Conservation (phyloP, 129 eudicot genomes). For the Mikania micrantha region DNA sequence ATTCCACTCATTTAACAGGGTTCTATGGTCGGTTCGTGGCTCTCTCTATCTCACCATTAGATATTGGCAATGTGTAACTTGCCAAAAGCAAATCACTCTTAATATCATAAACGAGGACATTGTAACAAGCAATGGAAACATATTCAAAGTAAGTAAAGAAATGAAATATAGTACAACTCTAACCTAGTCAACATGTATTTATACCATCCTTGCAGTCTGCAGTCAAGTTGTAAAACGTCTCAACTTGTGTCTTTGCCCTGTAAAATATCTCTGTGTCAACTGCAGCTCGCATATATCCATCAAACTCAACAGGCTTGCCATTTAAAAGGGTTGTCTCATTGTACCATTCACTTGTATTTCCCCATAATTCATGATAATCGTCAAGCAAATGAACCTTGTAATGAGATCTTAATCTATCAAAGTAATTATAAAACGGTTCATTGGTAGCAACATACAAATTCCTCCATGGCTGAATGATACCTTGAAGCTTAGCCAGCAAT, state of each 20-base stretch:
- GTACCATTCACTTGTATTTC: conserved; percentile 92
- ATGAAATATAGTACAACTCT: neutral
- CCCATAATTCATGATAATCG: conserved; percentile 82
- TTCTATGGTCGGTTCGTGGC: too few species aligned
- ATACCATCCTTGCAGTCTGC: conserved; percentile 93
- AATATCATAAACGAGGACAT: neutral
- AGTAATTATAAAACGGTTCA: conserved; percentile 85
- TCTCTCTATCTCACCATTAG: neutral
- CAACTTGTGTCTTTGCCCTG: conserved; percentile 84
- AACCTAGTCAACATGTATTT: conserved; percentile 65
- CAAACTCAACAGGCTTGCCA: conserved; percentile 72
- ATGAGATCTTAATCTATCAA: conserved; percentile 87
- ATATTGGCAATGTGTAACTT: conserved; percentile 4
- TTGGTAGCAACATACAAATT: conserved; percentile 89
- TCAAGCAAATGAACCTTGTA: conserved; percentile 91
- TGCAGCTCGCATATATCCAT: conserved; percentile 89
- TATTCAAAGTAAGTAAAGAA: neutral
- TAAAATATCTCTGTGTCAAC: conserved; percentile 91
- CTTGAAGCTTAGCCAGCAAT: conserved; percentile 59
- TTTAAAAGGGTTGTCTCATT: conserved; percentile 73
- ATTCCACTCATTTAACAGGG: too few species aligned
- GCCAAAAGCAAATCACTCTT: conserved; percentile 8
- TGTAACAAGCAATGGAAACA: neutral
- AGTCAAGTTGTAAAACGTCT: conserved; percentile 88
- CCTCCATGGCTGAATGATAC: conserved; percentile 72